Conservation (phyloP, 352 stramenopile genomes). For the Plasmopara halstedii region DNA sequence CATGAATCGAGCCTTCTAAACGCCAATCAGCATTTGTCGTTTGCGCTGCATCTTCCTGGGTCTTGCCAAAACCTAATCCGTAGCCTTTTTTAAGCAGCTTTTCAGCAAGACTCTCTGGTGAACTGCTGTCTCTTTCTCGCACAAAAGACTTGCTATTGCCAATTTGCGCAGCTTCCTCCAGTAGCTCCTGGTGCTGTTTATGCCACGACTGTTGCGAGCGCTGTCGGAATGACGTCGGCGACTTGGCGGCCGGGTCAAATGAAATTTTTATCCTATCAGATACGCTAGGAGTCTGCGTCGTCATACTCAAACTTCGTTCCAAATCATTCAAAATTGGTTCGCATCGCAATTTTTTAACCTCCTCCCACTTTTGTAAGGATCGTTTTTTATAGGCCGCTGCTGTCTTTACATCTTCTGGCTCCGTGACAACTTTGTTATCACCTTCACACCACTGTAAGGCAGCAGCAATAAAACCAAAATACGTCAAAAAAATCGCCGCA, state of each 20-base stretch:
- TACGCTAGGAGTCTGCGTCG: constrained; percentile 14
- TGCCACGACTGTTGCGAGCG: constrained; percentile 60
- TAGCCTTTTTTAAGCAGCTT: constrained; percentile 52
- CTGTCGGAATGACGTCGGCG: constrained; percentile 32
- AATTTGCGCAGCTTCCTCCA: constrained; percentile 23
- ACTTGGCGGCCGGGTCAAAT: constrained; percentile 2
- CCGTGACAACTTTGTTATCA: constrained; percentile 10
- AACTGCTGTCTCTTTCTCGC: background rate
- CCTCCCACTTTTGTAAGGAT: constrained; percentile 36
- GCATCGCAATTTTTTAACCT: constrained; percentile 31
- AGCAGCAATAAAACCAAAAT: background rate
- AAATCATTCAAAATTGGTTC: constrained; percentile 40
- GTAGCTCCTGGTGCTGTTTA: constrained; percentile 39
- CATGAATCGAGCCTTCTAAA: background rate
- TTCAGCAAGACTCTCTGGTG: constrained; percentile 25
- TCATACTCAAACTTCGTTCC: constrained; percentile 13
- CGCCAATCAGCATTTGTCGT: background rate
- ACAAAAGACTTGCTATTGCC: constrained; percentile 2
- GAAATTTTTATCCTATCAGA: constrained; percentile 8
- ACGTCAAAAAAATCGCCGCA: background rate
- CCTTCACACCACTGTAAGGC: constrained; percentile 9
- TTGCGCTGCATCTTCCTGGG: background rate
- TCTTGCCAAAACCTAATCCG: constrained; percentile 22
- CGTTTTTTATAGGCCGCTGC: constrained; percentile 38
- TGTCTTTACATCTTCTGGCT: constrained; percentile 30